Evolutionary conservation across 768 basidiomycete genomes (phyloP).

Genomic region (Thelephora ganbajun): DNA sequence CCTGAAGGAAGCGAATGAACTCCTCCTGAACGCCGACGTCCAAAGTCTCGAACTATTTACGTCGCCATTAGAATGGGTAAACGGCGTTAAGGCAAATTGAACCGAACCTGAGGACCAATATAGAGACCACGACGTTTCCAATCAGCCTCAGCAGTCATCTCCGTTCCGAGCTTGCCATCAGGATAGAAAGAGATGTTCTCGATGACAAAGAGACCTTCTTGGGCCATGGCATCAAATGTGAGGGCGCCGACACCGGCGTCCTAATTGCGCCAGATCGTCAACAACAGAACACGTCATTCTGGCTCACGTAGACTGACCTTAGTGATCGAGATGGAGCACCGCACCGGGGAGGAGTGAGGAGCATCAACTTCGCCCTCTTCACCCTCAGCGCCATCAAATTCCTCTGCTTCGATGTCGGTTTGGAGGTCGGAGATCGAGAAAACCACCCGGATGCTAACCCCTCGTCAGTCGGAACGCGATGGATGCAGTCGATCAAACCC

Average conservation of each 20-base stretch:
- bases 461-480: not conserved
- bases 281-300: not conserved
- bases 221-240: conserved; percentile 63
- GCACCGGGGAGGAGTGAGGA: conserved; percentile 48
- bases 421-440: conserved; percentile 90
- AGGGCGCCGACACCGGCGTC: conserved; percentile 46
- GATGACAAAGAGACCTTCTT: conserved; percentile 70
- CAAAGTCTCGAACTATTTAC: conserved; percentile 69
- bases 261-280: conserved; percentile 18
- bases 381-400: conserved; percentile 24
- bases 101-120: conserved; percentile 72
- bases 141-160: conserved; percentile 78
- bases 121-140: conserved; percentile 88
- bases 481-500: conserved; percentile 16
- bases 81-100: conserved; percentile 4
- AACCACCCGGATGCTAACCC: conserved; percentile 63
- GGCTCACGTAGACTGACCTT: conserved; percentile 36
- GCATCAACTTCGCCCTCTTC: conserved; percentile 26
- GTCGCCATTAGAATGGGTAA: not conserved
- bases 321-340: conserved; percentile 69
- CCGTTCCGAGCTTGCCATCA: conserved; percentile 57
- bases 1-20: conserved; percentile 79
- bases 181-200: conserved; percentile 84
- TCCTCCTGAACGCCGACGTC: conserved; percentile 81
- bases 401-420: conserved; percentile 22